Base-by-base conservation (phyloP, 2,329 filamentous ascomycete species). In the Penicillium freii region DNA sequence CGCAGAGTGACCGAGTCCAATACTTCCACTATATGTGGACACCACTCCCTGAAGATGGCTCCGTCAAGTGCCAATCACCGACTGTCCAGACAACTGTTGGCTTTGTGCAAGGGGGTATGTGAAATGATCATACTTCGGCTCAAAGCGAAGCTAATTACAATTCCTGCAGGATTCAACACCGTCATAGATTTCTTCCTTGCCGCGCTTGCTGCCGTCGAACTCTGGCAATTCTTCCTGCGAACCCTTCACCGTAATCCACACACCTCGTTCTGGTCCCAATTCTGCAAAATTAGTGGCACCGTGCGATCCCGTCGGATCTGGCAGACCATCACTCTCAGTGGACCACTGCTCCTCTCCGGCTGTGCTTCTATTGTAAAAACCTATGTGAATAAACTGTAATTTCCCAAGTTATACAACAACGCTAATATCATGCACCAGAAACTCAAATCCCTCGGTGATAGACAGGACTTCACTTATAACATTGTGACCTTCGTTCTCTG, bases 21-120 rank as follows among this genome's bases (percentile, higher is more conserved):
- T 75, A 73, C 46, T 75, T 75, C 52, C 69, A 75, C 42, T 75
- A 74, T 34, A 73, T 74, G 71, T 75, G 73, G 73, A 73, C 73
- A 58, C 65, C 69, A 6, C 59, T 72, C 1, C 73, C 73, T 7
- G 43, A 57, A 9, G 69, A 74, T 58, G 69, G 70, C 3, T 74
- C 73, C 1, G 71, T 74, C 4, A 60, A 57, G 11, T 75, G 73
- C 34, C 73, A 75, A 58, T 66, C 65, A 6, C 70, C 71, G 1
- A 31, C 45, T 13, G 69, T 75, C 7, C 72, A 75, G 39, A 71
- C 68, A 0, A 73, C 65, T 2, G 52, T 75, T 5, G 72, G 72
- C n/a, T 74, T 70, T 55, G 71, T 73, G 3, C 72, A 75, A 60
- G 72, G 72, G 53, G 72, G 71, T 69, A 60, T 10, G 38, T 47